These are phyloP conservation scores for Colletotrichum tofieldiae DNA, from an alignment of 2,329 filamentous ascomycete species.

Conservation along the genomic window DNA sequence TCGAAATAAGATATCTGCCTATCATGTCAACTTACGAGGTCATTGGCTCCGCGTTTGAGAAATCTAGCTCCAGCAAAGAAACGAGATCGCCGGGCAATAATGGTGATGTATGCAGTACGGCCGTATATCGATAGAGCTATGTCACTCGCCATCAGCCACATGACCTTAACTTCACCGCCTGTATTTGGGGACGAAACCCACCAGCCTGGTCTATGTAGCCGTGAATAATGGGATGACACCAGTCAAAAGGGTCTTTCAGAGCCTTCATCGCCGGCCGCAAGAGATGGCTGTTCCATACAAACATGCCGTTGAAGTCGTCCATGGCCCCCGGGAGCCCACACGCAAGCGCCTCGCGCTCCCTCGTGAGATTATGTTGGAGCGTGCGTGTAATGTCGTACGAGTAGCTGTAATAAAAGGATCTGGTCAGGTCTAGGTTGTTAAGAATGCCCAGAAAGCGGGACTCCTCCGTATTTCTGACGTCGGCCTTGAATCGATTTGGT, in stretches of 20 bases:
- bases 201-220: constrained; percentile 94
- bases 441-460: constrained; percentile 90
- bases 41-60: constrained; percentile 94
- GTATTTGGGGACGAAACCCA: constrained; percentile 44
- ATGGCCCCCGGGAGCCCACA: constrained; percentile 69
- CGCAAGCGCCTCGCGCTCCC: constrained; percentile 80
- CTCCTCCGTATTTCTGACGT: constrained; percentile 87
- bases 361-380: constrained; percentile 90
- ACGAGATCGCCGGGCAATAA: constrained; percentile 92
- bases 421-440: constrained; percentile 89
- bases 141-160: background rate
- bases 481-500: constrained; percentile 81
- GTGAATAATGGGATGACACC: constrained; percentile 96
- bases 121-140: constrained; percentile 86
- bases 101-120: constrained; percentile 89
- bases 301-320: constrained; percentile 91
- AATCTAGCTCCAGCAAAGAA: constrained; percentile 96
- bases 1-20: background rate
- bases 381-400: constrained; percentile 96
- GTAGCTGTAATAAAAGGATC: constrained; percentile 98
- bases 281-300: constrained; percentile 96
- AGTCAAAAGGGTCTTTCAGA: constrained; percentile 89
- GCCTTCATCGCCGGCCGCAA: constrained; percentile 80
- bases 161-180: background rate
- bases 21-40: constrained; percentile 66